Evolutionary conservation across 352 stramenopile genomes (phyloP).

Genomic region (Phytophthora europaea): DNA sequence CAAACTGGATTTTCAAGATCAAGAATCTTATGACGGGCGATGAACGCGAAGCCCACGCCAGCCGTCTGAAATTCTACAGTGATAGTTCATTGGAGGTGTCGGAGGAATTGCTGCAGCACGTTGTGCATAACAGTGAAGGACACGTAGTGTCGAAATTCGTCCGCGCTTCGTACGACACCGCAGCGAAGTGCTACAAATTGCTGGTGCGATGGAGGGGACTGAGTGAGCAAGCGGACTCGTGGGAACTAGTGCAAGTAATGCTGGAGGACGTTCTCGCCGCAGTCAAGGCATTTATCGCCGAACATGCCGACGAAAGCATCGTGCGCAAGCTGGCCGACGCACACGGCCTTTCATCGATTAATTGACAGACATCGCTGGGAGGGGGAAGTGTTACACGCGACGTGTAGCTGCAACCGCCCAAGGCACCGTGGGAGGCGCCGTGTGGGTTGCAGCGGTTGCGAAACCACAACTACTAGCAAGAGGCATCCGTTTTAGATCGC

Average conservation of each 20-base stretch:
- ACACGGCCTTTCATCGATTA: background rate
- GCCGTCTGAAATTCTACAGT: slow-evolving; percentile 25
- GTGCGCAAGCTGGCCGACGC: slow-evolving; percentile 1
- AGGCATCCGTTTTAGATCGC: background rate
- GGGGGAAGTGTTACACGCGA: slow-evolving; percentile 11
- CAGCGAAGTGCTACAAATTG: slow-evolving; percentile 6
- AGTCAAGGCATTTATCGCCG: slow-evolving; percentile 5
- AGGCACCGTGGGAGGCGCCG: background rate
- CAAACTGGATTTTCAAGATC: slow-evolving; percentile 30
- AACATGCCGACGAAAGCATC: background rate
- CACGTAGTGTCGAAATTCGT: slow-evolving; percentile 22
- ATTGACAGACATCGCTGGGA: background rate
- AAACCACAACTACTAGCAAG: slow-evolving; percentile 1
- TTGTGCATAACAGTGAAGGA: slow-evolving; percentile 32
- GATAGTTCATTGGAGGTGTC: slow-evolving; percentile 19
- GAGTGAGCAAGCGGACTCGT: slow-evolving; percentile 18
- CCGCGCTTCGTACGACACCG: background rate
- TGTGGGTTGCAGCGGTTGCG: background rate
- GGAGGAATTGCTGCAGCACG: slow-evolving; percentile 20
- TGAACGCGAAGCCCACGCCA: slow-evolving; percentile 19
- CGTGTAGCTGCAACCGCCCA: background rate
- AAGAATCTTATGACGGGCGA: slow-evolving; percentile 21
- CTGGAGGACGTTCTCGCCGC: slow-evolving; percentile 15
- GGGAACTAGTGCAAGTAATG: slow-evolving; percentile 20
- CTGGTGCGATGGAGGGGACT: slow-evolving; percentile 20